Evolutionary conservation across 495 filamentous ascomycete genomes (phyloP).

Genomic region (Podospora australis): DNA sequence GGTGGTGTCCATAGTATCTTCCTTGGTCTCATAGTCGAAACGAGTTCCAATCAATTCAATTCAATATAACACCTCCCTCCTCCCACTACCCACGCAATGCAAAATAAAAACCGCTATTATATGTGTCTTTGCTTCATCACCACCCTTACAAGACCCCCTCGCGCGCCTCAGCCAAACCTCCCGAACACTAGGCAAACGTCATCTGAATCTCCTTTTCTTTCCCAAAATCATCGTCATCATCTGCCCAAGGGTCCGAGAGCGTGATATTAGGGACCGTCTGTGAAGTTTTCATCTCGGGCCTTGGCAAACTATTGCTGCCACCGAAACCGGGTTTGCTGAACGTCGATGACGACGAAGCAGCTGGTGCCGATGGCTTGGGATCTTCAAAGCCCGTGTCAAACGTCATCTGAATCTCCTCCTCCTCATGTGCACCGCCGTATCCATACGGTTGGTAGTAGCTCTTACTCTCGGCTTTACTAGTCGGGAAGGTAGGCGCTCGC

Average conservation of each 20-base stretch:
- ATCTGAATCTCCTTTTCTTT: slow-evolving; percentile 65
- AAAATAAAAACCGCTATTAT: no score
- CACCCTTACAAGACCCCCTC: no score
- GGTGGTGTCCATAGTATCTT: no score
- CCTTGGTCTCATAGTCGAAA: no score
- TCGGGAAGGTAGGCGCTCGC: slow-evolving; percentile 20
- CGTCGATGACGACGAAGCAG: slow-evolving; percentile 26
- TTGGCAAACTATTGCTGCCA: slow-evolving; percentile 10
- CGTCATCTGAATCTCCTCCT: slow-evolving; percentile 57
- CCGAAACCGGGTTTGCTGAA: slow-evolving; percentile 11
- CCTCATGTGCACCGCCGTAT: slow-evolving; percentile 14
- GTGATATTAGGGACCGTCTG: slow-evolving; percentile 36
- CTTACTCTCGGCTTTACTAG: slow-evolving; percentile 2
- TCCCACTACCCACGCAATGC: no score
- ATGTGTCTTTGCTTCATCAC: no score
- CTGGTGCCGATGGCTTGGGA: slow-evolving; percentile 16
- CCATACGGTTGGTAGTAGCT: slow-evolving; percentile 6
- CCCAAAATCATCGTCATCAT: slow-evolving; percentile 68
- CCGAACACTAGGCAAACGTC: slow-evolving; percentile 57
- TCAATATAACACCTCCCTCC: no score
- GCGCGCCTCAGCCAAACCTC: neutral
- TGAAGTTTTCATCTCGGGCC: slow-evolving; percentile 35
- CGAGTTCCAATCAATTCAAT: no score
- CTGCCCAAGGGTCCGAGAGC: slow-evolving; percentile 78
- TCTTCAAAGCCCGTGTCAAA: slow-evolving; percentile 60